Conservation (phyloP, 495 filamentous ascomycete species). For the Penicillium soppii region DNA sequence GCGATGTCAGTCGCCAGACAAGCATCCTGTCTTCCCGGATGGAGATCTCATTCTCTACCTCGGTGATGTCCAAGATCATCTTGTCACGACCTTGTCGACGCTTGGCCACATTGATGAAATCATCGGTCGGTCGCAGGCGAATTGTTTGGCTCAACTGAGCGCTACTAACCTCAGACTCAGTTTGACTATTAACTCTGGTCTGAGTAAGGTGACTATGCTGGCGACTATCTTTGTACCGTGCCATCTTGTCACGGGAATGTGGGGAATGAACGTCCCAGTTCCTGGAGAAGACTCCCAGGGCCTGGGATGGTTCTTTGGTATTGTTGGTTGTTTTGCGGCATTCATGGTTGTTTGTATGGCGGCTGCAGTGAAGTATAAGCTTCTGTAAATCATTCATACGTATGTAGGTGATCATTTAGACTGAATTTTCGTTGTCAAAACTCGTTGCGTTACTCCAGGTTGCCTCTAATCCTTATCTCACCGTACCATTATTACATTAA, state of each 20-base stretch:
- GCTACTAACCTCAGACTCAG: constrained; percentile 80
- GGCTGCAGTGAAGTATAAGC: constrained; percentile 32
- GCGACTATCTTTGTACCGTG: constrained; percentile 90
- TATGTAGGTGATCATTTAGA: no score
- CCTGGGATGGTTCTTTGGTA: constrained; percentile 73
- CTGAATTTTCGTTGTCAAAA: no score
- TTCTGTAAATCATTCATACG: constrained; percentile 24
- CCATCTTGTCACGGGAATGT: constrained; percentile 86
- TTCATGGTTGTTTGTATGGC: constrained; percentile 53
- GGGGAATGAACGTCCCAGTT: constrained; percentile 92
- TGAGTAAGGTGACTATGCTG: constrained; percentile 90
- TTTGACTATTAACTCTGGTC: constrained; percentile 67
- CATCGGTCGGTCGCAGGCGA: constrained; percentile 79
- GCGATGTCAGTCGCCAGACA: constrained; percentile 76
- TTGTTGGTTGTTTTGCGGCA: constrained; percentile 60
- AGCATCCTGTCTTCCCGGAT: constrained; percentile 80
- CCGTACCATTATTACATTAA: no score
- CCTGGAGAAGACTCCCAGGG: constrained; percentile 59
- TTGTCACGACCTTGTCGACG: constrained; percentile 93
- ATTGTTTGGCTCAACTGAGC: constrained; percentile 88
- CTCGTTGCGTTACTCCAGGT: no score
- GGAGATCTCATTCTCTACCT: constrained; percentile 91
- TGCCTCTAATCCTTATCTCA: no score
- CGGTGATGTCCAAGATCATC: constrained; percentile 93
- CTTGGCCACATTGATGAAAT: constrained; percentile 93